A percentile compares a stretch with the other conserved stretches of the same genome.
Conservation (phyloP, 2,329 filamentous ascomycete genomes). For the Bretziella fagacearum region DNA sequence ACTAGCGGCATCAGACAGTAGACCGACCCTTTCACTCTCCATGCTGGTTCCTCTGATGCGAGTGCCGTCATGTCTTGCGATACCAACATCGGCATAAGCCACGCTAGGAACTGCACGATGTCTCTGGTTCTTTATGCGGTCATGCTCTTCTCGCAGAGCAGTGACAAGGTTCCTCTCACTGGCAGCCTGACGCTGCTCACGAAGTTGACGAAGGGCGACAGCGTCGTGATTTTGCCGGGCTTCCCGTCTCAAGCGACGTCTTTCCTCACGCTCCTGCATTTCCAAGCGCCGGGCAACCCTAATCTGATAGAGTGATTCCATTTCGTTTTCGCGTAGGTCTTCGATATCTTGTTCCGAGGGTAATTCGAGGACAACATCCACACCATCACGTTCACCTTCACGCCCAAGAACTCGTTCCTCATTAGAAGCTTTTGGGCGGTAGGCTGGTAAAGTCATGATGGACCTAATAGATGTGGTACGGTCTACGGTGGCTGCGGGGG, state of each 20-base stretch:
- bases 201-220: constrained; percentile 50
- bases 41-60: constrained; percentile 54
- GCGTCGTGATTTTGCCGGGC: constrained; percentile 55
- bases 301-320: constrained; percentile 86
- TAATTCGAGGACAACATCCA: constrained; percentile 77
- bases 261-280: constrained; percentile 58
- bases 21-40: constrained; percentile 54
- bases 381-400: constrained; percentile 79
- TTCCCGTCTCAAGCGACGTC: constrained; percentile 51
- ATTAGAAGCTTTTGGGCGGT: constrained; percentile 53
- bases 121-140: constrained; percentile 39
- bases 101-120: constrained; percentile 55
- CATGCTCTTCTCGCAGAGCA: constrained; percentile 38
- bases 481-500: constrained; percentile 37
- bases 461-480: constrained; percentile 76
- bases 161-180: constrained; percentile 37
- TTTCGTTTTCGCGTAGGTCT: constrained; percentile 64
- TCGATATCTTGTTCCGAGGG: constrained; percentile 70
- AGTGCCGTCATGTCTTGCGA: constrained; percentile 62
- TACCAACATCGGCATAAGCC: constrained; percentile 57
- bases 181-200: constrained; percentile 35
- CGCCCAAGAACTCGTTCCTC: constrained; percentile 70
- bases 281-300: constrained; percentile 60
- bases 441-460: constrained; percentile 85
- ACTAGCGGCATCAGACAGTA: constrained; percentile 55